A percentile compares a stretch with the other conserved stretches of the same genome.
phyloP scores from a whole-genome alignment of 768 basidiomycete genomes.

The Lactarius hengduanensis region DNA sequence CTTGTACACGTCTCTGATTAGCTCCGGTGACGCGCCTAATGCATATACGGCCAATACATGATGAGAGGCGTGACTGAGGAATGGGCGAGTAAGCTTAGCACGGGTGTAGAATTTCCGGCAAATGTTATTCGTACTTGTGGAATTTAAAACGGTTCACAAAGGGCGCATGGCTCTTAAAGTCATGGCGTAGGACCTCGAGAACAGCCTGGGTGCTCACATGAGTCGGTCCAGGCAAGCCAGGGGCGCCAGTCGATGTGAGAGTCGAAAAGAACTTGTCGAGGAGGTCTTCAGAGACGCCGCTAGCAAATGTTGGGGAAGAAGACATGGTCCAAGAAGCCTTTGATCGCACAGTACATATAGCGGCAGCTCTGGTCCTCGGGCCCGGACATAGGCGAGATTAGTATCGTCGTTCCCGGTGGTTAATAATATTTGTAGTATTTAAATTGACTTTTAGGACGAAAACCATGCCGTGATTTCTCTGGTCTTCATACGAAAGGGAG shows the following conservation, averaged over 20 bases:
- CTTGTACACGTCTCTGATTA: conserved; percentile 43
- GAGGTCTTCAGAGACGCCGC: conserved; percentile 1
- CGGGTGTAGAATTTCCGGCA: not conserved
- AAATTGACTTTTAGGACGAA: too few species aligned
- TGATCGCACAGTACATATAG: not conserved
- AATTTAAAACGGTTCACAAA: conserved; percentile 6
- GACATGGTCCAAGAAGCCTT: not conserved
- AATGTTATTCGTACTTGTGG: not conserved
- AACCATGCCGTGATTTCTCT: too few species aligned
- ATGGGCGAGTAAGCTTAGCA: not conserved
- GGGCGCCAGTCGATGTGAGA: not conserved
- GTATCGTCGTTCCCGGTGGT: too few species aligned
- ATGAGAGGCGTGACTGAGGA: conserved; percentile 52
- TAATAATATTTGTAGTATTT: too few species aligned
- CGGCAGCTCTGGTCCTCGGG: not conserved
- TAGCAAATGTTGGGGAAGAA: not conserved
- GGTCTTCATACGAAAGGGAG: too few species aligned
- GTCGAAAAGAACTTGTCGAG: conserved; percentile 10
- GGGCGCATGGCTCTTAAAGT: not conserved
- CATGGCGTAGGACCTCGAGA: conserved; percentile 13
- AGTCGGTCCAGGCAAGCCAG: conserved; percentile 2
- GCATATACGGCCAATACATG: conserved; percentile 58
- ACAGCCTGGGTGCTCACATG: conserved; percentile 9
- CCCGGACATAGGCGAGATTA: too few species aligned
- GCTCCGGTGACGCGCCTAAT: conserved; percentile 48